phyloP scores from a whole-genome alignment of 352 stramenopile genomes.

The Globisporangium mamillatum region DNA sequence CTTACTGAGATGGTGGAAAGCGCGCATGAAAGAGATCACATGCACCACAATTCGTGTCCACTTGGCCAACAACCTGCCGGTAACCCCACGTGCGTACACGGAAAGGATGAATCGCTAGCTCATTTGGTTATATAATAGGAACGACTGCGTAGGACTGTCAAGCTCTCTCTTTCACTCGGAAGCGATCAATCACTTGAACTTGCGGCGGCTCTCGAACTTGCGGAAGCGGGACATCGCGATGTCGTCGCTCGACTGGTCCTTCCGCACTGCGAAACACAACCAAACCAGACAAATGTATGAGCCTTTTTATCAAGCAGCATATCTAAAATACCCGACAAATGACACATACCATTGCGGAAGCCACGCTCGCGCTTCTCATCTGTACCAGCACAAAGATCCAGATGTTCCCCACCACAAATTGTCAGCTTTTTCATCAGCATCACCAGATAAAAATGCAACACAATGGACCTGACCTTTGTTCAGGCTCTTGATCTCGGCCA shows the following conservation, averaged over 20 bases:
- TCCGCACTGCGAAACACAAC: conserved; percentile 30
- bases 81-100: no score
- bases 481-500: conserved; percentile 66
- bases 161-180: background rate
- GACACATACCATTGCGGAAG: conserved; percentile 47
- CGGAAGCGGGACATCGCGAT: conserved; percentile 63
- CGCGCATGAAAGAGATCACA: no score
- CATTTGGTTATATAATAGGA: background rate
- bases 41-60: no score
- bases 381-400: conserved; percentile 20
- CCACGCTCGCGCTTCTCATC: conserved; percentile 69
- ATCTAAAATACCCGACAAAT: background rate
- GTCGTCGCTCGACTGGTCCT: conserved; percentile 64
- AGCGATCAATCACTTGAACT: conserved; percentile 26
- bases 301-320: background rate
- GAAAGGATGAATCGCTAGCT: background rate
- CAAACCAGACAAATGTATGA: conserved; percentile 2
- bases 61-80: no score
- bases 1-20: no score
- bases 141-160: background rate
- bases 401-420: background rate
- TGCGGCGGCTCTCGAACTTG: conserved; percentile 66
- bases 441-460: background rate
- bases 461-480: conserved; percentile 38
- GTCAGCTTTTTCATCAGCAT: background rate